Evolutionary conservation across 2,329 filamentous ascomycete genomes (phyloP).

Genomic region (Anthostomella pinea): DNA sequence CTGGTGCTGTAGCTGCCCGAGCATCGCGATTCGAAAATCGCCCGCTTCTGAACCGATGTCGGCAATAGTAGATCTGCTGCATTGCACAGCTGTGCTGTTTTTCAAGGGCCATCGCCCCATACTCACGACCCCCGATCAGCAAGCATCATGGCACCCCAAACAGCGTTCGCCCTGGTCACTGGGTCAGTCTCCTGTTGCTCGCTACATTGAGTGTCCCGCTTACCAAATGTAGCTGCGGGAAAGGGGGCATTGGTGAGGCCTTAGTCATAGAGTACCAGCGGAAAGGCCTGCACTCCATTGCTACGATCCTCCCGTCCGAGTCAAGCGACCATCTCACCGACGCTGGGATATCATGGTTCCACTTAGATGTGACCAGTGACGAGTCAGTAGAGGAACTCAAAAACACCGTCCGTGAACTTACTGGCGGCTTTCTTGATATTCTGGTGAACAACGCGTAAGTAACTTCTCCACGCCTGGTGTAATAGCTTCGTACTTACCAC

Average conservation of each 20-base stretch:
- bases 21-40: no score
- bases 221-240: conserved; percentile 20
- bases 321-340: conserved; percentile 10
- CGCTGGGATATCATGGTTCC: conserved; percentile 11
- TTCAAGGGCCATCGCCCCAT: no score
- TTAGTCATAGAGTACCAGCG: conserved; percentile 13
- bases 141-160: no score
- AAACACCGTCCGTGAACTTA: neutral
- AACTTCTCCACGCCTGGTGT: no score
- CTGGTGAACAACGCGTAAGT: conserved; percentile 18
- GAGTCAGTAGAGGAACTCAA: conserved; percentile 4
- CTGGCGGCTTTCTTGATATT: conserved; percentile 10
- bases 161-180: conserved; percentile 3
- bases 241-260: conserved; percentile 23
- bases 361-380: conserved; percentile 16
- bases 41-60: no score
- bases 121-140: no score
- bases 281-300: conserved; percentile 10
- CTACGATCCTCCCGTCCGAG: conserved; percentile 16
- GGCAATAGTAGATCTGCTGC: no score
- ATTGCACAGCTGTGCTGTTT: no score
- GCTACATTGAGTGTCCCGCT: neutral
- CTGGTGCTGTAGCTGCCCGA: no score
- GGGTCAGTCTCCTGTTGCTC: neutral
- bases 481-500: no score